Percentiles rank a stretch among this genome's conserved stretches.
These are phyloP conservation scores for Cordyceps cicadae DNA, from an alignment of 2,329 filamentous ascomycete genomes.

Conservation along the genomic window DNA sequence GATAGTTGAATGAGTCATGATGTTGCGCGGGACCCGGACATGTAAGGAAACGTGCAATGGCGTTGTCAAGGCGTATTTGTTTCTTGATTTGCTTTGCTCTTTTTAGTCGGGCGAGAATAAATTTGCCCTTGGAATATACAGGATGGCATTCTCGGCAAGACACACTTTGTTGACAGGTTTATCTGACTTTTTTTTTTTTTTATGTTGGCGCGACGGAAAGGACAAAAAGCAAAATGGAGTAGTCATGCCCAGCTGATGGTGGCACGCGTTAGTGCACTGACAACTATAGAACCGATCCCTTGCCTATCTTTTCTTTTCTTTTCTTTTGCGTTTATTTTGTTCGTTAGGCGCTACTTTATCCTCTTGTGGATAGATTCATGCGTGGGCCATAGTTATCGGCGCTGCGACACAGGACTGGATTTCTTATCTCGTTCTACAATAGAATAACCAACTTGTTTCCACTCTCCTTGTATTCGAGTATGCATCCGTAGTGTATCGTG, in stretches of 20 bases:
- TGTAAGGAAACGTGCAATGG: not conserved
- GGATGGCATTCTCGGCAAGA: not conserved
- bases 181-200: not conserved
- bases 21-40: not conserved
- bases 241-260: not conserved
- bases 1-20: conserved; percentile 4
- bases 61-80: not conserved
- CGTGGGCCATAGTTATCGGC: not conserved
- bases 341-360: not conserved
- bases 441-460: not conserved
- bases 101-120: not conserved
- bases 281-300: not conserved
- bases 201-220: not conserved
- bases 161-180: not conserved
- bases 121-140: not conserved
- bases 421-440: not conserved
- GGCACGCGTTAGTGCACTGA: not conserved
- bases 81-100: conserved; percentile 13
- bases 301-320: not conserved
- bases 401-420: not conserved
- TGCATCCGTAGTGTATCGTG: too few relatives aligned
- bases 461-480: too few relatives aligned
- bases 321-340: not conserved
- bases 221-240: conserved; percentile 1
- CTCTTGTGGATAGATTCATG: not conserved